These are phyloP conservation scores for Huntiella moniliformis DNA, from an alignment of 2,329 filamentous ascomycete species.

Conservation along the genomic window DNA sequence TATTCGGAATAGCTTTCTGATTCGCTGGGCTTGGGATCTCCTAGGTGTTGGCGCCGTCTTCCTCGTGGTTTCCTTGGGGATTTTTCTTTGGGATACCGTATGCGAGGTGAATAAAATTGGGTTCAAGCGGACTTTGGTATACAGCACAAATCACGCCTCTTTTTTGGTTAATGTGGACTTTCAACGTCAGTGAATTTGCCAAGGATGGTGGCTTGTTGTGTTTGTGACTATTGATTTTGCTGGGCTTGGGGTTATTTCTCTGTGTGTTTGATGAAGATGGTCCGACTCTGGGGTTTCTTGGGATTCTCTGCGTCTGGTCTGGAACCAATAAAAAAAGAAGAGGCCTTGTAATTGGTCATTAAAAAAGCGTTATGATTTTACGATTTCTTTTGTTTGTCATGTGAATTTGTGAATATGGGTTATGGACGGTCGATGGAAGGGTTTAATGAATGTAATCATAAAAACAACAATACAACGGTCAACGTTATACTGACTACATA, in stretches of 20 bases:
- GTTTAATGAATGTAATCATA: not conserved
- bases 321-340: conserved; percentile 3
- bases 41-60: not conserved
- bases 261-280: not conserved
- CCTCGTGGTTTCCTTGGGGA: conserved; percentile 3
- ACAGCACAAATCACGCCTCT: conserved; percentile 4
- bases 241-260: not conserved
- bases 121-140: not conserved
- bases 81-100: conserved; percentile 2
- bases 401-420: not conserved
- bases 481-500: too few species aligned
- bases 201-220: not conserved
- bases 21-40: not conserved
- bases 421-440: not conserved
- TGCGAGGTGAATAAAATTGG: not conserved
- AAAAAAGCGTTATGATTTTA: conserved; percentile 1
- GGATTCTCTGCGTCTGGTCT: not conserved
- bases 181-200: conserved; percentile 6
- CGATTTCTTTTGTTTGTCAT: not conserved
- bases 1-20: conserved; percentile 8
- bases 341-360: conserved; percentile 1
- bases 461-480: not conserved
- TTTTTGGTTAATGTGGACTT: conserved; percentile 1
- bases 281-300: not conserved
- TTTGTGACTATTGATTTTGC: not conserved